A percentile compares a stretch with the other conserved stretches of the same genome.
Evolutionary conservation across 495 filamentous ascomycete species (phyloP).

Genomic region (Aspergillus campestris): DNA sequence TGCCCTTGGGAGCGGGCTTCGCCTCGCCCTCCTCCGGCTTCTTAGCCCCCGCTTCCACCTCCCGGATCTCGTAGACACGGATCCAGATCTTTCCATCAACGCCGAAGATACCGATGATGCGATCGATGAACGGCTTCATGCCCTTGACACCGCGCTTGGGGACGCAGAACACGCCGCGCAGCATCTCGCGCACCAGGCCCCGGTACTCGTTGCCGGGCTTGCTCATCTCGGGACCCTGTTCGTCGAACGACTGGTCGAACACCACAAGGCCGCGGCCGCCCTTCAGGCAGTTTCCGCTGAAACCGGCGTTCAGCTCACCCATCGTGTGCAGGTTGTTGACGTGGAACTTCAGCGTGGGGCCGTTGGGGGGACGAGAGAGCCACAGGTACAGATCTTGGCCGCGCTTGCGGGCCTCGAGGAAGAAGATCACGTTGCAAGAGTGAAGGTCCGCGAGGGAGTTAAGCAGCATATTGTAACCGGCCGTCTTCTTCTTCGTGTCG

Average conservation of each 20-base stretch:
- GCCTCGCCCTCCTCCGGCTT: slow-evolving; percentile 20
- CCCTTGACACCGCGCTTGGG: slow-evolving; percentile 73
- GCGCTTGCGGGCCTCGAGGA: slow-evolving; percentile 87
- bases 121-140: slow-evolving; percentile 92
- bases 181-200: slow-evolving; percentile 54
- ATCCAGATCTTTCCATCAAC: slow-evolving; percentile 97
- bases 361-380: slow-evolving; percentile 91
- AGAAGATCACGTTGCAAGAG: slow-evolving; percentile 97
- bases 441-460: slow-evolving; percentile 97
- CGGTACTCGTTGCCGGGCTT: slow-evolving; percentile 36
- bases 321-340: slow-evolving; percentile 73
- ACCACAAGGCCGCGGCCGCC: slow-evolving; percentile 90
- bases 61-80: slow-evolving; percentile 84
- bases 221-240: slow-evolving; percentile 42
- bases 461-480: slow-evolving; percentile 67
- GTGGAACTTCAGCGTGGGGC: slow-evolving; percentile 75
- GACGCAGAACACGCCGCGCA: slow-evolving; percentile 88
- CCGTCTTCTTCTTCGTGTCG: slow-evolving; percentile 80
- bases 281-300: slow-evolving; percentile 93
- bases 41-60: slow-evolving; percentile 54
- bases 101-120: slow-evolving; percentile 85
- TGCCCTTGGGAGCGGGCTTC: slow-evolving; percentile 28
- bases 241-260: slow-evolving; percentile 81
- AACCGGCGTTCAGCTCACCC: slow-evolving; percentile 76
- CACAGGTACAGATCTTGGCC: slow-evolving; percentile 90